These are phyloP conservation scores for Amanita subjunquillea DNA, from an alignment of 768 basidiomycete species.

Conservation along the genomic window DNA sequence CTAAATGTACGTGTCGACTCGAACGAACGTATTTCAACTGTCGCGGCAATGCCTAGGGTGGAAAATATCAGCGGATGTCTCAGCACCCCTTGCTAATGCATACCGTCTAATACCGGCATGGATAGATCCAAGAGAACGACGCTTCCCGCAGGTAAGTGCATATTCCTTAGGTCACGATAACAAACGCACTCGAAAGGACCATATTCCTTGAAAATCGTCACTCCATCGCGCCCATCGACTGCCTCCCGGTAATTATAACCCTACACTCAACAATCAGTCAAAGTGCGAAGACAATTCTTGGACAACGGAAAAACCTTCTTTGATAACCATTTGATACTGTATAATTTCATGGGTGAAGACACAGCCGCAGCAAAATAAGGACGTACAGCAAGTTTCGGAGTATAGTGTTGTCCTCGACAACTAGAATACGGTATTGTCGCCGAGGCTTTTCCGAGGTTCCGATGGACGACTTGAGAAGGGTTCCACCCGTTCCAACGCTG, in stretches of 20 bases:
- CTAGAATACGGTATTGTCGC: conserved; percentile 51
- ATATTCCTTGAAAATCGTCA: conserved; percentile 57
- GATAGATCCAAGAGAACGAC: conserved; percentile 83
- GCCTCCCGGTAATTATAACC: conserved; percentile 73
- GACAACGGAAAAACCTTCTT: conserved; percentile 32
- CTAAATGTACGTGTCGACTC: background rate
- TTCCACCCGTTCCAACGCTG: conserved; percentile 49
- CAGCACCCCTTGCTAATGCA: conserved; percentile 7
- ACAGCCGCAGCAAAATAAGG: background rate
- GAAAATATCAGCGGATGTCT: background rate
- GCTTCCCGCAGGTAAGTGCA: conserved; percentile 24
- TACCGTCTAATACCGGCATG: conserved; percentile 91
- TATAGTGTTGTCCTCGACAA: conserved; percentile 88
- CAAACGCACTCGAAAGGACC: conserved; percentile 78
- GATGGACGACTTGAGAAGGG: conserved; percentile 58
- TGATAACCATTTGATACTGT: conserved; percentile 54
- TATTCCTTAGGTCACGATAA: background rate
- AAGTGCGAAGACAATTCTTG: conserved; percentile 9
- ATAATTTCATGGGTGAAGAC: background rate
- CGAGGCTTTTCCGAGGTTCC: conserved; percentile 36
- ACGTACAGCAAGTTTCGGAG: conserved; percentile 75
- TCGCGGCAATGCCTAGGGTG: conserved; percentile 71
- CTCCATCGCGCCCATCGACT: conserved; percentile 78
- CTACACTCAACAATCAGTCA: conserved; percentile 17
- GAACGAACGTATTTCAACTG: conserved; percentile 58